phyloP scores from a whole-genome alignment of 495 filamentous ascomycete genomes.

The Aspergillus ellipticus region DNA sequence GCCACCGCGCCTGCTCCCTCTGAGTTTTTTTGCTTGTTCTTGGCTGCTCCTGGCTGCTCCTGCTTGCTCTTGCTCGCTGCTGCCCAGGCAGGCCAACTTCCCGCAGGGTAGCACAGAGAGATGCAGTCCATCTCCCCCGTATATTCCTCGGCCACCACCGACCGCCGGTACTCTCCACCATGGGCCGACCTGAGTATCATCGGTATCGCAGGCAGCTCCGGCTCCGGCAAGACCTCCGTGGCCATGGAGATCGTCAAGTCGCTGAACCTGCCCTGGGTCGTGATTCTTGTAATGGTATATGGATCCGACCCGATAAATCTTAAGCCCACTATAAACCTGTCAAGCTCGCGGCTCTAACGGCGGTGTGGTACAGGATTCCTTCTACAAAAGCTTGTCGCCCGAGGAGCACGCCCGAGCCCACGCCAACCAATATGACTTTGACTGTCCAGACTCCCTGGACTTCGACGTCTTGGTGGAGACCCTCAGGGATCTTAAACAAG shows the following conservation, averaged over 20 bases:
- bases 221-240: constrained; percentile 95
- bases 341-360: constrained; percentile 24
- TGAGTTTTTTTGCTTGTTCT: not conserved
- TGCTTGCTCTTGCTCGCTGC: no score
- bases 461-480: constrained; percentile 85
- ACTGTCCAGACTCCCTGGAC: constrained; percentile 90
- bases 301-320: constrained; percentile 5
- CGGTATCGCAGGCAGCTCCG: constrained; percentile 91
- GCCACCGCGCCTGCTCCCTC: no score
- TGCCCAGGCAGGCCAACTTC: no score
- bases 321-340: not conserved
- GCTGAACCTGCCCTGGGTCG: constrained; percentile 93
- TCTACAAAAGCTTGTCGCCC: constrained; percentile 78
- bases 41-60: no score
- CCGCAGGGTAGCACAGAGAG: no score
- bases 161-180: constrained; percentile 77
- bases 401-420: constrained; percentile 77
- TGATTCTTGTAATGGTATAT: constrained; percentile 90
- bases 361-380: constrained; percentile 68
- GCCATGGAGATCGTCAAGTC: constrained; percentile 86
- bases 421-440: constrained; percentile 90
- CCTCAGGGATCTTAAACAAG: constrained; percentile 79
- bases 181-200: constrained; percentile 95
- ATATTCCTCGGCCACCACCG: constrained; percentile 34
- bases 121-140: constrained; percentile 48